Base-by-base conservation (phyloP, 2,329 filamentous ascomycete genomes). In the Botrytis fabae region DNA sequence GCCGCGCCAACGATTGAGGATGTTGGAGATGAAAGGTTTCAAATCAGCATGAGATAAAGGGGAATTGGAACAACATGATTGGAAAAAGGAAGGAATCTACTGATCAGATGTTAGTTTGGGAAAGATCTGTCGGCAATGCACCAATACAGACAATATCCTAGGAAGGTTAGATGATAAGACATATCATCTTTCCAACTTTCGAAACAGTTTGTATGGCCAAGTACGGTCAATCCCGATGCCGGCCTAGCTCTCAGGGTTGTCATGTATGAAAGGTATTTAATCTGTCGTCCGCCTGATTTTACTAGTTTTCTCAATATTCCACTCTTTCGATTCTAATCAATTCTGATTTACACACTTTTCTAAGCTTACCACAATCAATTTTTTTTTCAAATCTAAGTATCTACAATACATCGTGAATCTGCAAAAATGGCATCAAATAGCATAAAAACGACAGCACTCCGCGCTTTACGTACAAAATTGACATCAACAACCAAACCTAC, bases 401-500 rank as follows among this genome's bases (percentile, higher is more conserved):
- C 6, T 57, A 22, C 48, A 22, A 54, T 9, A 28, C 25, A 57
- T 57, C 18, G 35, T 57, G 48, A 57, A 57, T 28, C 25, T 22
- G 46, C 51, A n/a, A 61, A 48, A 32, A 72, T 72, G 70, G 38
- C 70, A 59, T 61, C 70, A 42, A 59, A 65, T 42, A 72, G n/a
- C 35, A 68, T 73, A 42, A 70, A 63, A 54, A 38, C 35, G 20
- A 57, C 71, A n/a, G 57, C 65, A 48, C 42, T 59, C 25, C 71
- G 71, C 46, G 54, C 65, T 42, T 28, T 73, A 4, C 63, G 71
- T 69, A 70, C 71, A 28, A 73, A 62, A 61, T n/a, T 70, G 20
- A n/a, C 64, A 25, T 69, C 40, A 28, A 12, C 59, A 7, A 46
- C 12, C 71, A 69, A 63, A 48, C n/a, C 62, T 25, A 70, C 46